Evolutionary conservation across 345 rosid species (phyloP).

Genomic region (Pistacia vera): DNA sequence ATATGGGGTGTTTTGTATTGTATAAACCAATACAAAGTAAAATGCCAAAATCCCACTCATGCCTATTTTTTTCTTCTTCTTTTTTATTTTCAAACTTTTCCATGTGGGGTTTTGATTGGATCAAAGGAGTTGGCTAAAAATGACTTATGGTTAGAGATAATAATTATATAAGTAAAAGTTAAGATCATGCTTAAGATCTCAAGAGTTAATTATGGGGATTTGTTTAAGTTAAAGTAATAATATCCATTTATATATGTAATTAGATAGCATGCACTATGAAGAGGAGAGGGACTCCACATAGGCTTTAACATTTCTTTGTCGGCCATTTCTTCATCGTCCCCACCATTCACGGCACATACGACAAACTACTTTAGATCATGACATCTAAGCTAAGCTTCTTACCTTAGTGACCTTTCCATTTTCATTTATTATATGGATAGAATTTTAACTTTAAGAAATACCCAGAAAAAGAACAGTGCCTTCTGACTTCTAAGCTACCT

Average conservation of each 20-base stretch:
- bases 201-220: constrained; percentile 29
- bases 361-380: constrained; percentile 8
- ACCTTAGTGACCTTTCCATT: constrained; percentile 2
- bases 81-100: background rate
- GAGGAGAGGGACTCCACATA: constrained; percentile 30
- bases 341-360: constrained; percentile 17
- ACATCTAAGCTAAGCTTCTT: constrained; percentile 1
- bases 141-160: constrained; percentile 1
- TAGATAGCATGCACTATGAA: constrained; percentile 7
- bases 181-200: constrained; percentile 30
- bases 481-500: background rate
- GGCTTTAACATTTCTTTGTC: constrained; percentile 42
- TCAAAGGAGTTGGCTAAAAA: constrained; percentile 13
- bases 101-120: constrained; percentile 25
- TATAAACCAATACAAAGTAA: constrained; percentile 8
- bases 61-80: background rate
- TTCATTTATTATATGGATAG: background rate
- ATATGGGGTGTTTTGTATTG: constrained; percentile 31
- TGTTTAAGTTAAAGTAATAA: constrained; percentile 27
- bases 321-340: constrained; percentile 39
- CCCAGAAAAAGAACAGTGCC: background rate
- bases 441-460: background rate
- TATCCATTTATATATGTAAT: background rate
- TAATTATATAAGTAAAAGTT: constrained; percentile 10
- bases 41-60: constrained; percentile 13